Base-by-base conservation (phyloP, 2,329 filamentous ascomycete genomes). In the Seiridium cupressi region DNA sequence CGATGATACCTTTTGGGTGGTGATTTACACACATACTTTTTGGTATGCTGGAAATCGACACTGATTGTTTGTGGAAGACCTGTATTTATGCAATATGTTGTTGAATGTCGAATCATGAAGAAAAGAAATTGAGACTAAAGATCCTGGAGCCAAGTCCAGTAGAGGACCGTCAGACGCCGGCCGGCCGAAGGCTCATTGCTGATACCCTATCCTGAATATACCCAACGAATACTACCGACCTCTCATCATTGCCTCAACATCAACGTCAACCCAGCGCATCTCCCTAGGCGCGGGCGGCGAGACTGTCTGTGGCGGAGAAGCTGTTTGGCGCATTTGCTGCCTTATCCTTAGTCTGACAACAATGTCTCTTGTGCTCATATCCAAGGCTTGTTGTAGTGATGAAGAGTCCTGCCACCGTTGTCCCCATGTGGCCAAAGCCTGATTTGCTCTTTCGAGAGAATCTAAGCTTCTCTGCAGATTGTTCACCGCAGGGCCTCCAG, bases 401-500 rank as follows among this genome's bases (percentile, higher is more conserved):
- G 79, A 74, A 2, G 84, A 82, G 61, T 86, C 79, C 3, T 81
- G 80, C 86, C 86, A 89, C 2, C 84, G 77, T 63, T 84, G 78
- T 40, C 85, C 84, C 60, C 84, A 88, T n/a, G 77, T 79, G 11
- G 74, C 77, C 18, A 89, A 72, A 1, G 82, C 85, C 61, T 83
- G 77, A 3, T 78, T 76, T 6, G 86, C 82, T 47, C 79, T 78
- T 57, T 83, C 80, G 1, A 89, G 72, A 58, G 84, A 85, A 35
- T 77, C 75, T 11, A 88, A 66, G 61, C 84, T 87, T 36, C 85
- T 77, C 18, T 84, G 79, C 7, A 86, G 67, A 61, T 85, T 85
- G 60, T 84, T 79, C 4, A 78, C 74, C 3, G 74, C 72, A 1
- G 75, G 70, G 11, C 74, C 73, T 11, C 69, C 72, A 3, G 77